These are phyloP conservation scores for Byssothecium circinans DNA, from an alignment of 2,329 filamentous ascomycete genomes.

Conservation along the genomic window DNA sequence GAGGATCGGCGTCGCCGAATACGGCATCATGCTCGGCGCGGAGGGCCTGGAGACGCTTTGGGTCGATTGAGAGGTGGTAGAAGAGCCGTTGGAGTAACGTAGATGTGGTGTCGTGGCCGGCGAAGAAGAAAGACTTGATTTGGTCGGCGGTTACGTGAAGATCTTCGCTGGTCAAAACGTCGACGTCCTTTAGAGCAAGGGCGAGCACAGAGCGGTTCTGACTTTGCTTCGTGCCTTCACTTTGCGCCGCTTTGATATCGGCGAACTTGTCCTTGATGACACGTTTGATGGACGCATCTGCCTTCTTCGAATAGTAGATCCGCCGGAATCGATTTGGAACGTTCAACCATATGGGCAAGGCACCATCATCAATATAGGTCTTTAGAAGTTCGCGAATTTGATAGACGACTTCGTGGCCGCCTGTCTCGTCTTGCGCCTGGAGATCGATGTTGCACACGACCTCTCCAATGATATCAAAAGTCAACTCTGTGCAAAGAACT, in stretches of 20 bases:
- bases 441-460: conserved; percentile 33
- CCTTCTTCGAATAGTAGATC: conserved; percentile 23
- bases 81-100: conserved; percentile 36
- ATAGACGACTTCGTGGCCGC: conserved; percentile 28
- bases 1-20: conserved; percentile 51
- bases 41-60: conserved; percentile 35
- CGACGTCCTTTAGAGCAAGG: conserved; percentile 35
- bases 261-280: conserved; percentile 29
- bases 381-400: conserved; percentile 24
- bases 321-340: conserved; percentile 19
- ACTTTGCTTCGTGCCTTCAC: conserved; percentile 13
- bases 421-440: conserved; percentile 28
- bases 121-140: conserved; percentile 50
- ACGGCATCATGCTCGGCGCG: conserved; percentile 56
- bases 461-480: conserved; percentile 42
- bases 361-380: conserved; percentile 24
- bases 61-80: conserved; percentile 36
- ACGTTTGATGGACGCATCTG: conserved; percentile 31
- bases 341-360: conserved; percentile 27
- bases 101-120: conserved; percentile 51
- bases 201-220: conserved; percentile 38
- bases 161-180: conserved; percentile 39
- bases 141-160: conserved; percentile 43
- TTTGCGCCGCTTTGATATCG: conserved; percentile 23
- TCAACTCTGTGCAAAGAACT: conserved; percentile 32